Percentiles rank a stretch among this genome's conserved stretches.
phyloP scores from a whole-genome alignment of 192 early-diverging fungal species.

The Kickxella alabastrina region DNA sequence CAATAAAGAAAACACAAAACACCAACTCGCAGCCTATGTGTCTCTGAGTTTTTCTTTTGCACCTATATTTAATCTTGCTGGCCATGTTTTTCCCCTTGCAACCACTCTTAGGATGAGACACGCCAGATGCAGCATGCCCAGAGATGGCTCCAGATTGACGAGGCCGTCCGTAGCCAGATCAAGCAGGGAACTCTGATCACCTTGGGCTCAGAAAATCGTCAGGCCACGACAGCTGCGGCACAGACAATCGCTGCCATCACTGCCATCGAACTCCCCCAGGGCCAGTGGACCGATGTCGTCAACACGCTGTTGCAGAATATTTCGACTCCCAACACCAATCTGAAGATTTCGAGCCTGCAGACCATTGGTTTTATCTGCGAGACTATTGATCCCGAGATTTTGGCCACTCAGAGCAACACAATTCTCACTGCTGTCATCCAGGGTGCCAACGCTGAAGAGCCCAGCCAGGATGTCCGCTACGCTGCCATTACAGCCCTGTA shows the following conservation, averaged over 20 bases:
- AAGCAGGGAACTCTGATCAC: slow-evolving; percentile 60
- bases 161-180: slow-evolving; percentile 57
- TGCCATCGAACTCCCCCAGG: slow-evolving; percentile 84
- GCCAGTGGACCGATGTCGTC: slow-evolving; percentile 88
- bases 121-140: slow-evolving; percentile 58
- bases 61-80: no score
- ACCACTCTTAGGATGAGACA: slow-evolving; percentile 28
- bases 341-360: slow-evolving; percentile 80
- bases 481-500: slow-evolving; percentile 86
- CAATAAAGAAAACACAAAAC: no score
- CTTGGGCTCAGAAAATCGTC: slow-evolving; percentile 36
- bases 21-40: no score
- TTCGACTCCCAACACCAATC: slow-evolving; percentile 60
- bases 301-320: slow-evolving; percentile 73
- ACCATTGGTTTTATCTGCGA: slow-evolving; percentile 95
- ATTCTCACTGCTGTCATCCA: slow-evolving; percentile 94
- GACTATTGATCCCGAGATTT: slow-evolving; percentile 71
- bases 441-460: slow-evolving; percentile 92
- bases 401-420: slow-evolving; percentile 76
- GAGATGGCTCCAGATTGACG: slow-evolving; percentile 65
- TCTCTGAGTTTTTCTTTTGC: no score
- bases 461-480: slow-evolving; percentile 79
- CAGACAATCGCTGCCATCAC: slow-evolving; percentile 90
- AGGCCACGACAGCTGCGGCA: slow-evolving; percentile 65
- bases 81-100: neutral